phyloP scores from a whole-genome alignment of 768 basidiomycete species.

The Chalciporus sphaerocephalus region DNA sequence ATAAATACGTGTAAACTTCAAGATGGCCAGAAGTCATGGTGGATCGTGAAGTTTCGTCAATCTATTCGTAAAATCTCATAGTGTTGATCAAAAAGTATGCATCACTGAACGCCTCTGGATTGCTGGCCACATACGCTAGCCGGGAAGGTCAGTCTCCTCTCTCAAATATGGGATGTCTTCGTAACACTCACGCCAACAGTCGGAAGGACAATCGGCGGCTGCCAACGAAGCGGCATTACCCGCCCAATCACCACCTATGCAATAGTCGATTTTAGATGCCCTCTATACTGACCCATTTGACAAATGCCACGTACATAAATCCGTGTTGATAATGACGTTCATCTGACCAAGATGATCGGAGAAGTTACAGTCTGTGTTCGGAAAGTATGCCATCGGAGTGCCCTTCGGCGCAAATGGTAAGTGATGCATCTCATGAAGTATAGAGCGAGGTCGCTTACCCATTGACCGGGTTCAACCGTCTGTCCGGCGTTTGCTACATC shows the following conservation, averaged over 20 bases:
- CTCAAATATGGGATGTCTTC: neutral
- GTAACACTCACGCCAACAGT: constrained; percentile 20
- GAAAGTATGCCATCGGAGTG: constrained; percentile 57
- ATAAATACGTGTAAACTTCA: too few species aligned
- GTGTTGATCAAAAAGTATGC: neutral
- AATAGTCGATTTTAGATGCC: constrained; percentile 7
- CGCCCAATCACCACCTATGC: constrained; percentile 23
- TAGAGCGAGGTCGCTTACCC: constrained; percentile 10
- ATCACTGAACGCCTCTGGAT: constrained; percentile 17
- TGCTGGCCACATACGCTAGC: constrained; percentile 38
- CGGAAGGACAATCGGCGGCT: constrained; percentile 22
- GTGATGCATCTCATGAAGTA: neutral
- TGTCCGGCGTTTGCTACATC: constrained; percentile 25
- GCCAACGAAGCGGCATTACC: constrained; percentile 13
- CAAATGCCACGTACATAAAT: constrained; percentile 10
- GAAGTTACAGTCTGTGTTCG: constrained; percentile 56
- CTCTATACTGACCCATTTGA: too few species aligned
- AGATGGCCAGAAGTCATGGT: too few species aligned
- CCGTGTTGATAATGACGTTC: constrained; percentile 38
- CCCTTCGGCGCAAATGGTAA: constrained; percentile 37
- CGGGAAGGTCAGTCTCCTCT: constrained; percentile 28
- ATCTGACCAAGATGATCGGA: constrained; percentile 46
- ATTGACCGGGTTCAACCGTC: constrained; percentile 13
- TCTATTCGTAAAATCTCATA: constrained; percentile 4
- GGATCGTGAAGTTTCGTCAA: too few species aligned